Evolutionary conservation across 1,284 basidiomycete genomes (phyloP).

Genomic region (Malassezia psittaci): DNA sequence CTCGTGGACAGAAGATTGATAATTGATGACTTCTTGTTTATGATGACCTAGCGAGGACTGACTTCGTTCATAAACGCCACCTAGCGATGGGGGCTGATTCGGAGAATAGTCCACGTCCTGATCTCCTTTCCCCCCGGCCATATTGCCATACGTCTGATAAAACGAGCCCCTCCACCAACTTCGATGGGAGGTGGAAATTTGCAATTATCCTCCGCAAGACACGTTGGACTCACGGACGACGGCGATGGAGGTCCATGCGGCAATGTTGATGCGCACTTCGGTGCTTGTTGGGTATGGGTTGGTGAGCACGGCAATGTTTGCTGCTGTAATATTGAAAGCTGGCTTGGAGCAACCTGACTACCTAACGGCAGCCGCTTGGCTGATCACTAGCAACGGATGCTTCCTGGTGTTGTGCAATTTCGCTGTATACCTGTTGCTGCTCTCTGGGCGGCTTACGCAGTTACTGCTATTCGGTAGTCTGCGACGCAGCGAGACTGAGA

Average conservation of each 20-base stretch:
- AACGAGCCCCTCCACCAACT: too few species aligned
- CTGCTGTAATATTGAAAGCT: constrained; percentile 54
- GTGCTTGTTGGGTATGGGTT: constrained; percentile 28
- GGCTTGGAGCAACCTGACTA: constrained; percentile 79
- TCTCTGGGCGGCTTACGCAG: constrained; percentile 68
- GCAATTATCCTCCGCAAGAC: not conserved
- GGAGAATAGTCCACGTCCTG: constrained; percentile 3
- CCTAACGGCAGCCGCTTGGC: constrained; percentile 79
- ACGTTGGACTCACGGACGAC: not conserved
- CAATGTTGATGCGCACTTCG: constrained; percentile 1
- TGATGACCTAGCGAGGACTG: not conserved
- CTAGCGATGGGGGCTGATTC: constrained; percentile 9
- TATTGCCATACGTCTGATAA: not conserved
- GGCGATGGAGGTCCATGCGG: constrained; percentile 1
- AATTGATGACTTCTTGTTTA: not conserved
- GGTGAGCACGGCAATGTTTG: constrained; percentile 23
- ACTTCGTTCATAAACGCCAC: not conserved
- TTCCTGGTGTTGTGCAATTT: constrained; percentile 68
- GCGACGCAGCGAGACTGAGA: constrained; percentile 77
- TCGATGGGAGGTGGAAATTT: too few species aligned
- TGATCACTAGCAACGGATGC: constrained; percentile 73
- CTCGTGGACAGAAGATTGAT: not conserved
- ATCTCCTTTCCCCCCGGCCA: not conserved
- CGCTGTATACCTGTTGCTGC: constrained; percentile 64
- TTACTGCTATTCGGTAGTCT: constrained; percentile 83